Evolutionary conservation across 106 monocot species (phyloP).

Genomic region (Cymbidium sinense): DNA sequence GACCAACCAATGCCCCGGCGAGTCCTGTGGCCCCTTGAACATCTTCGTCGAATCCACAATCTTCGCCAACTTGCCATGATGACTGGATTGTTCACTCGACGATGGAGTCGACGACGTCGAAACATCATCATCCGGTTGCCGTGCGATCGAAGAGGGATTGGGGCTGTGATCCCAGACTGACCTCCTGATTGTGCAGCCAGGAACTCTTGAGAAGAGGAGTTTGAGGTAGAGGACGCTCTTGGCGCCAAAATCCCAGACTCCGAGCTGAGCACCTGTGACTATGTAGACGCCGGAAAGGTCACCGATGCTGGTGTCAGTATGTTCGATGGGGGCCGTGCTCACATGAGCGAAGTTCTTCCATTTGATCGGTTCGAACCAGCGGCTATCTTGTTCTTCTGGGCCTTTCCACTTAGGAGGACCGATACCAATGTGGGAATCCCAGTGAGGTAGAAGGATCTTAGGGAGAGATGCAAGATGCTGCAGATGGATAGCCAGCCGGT

Average conservation of each 20-base stretch:
- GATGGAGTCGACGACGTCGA: slow-evolving; percentile 24
- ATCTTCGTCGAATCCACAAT: slow-evolving; percentile 71
- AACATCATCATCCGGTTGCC: slow-evolving; percentile 18
- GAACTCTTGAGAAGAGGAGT: slow-evolving; percentile 70
- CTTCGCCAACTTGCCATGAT: slow-evolving; percentile 42
- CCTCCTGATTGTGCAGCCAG: slow-evolving; percentile 79
- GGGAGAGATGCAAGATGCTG: slow-evolving; percentile 76
- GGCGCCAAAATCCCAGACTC: slow-evolving; percentile 90
- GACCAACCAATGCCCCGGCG: slow-evolving; percentile 89
- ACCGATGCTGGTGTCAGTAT: slow-evolving; percentile 57
- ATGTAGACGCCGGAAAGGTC: slow-evolving; percentile 81
- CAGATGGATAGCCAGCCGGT: slow-evolving; percentile 65
- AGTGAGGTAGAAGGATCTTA: slow-evolving; percentile 77
- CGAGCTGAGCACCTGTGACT: slow-evolving; percentile 87
- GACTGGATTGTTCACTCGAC: slow-evolving; percentile 20
- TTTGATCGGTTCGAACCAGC: slow-evolving; percentile 95
- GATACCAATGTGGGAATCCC: slow-evolving; percentile 77
- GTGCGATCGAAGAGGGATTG: neutral
- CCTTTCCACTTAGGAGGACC: slow-evolving; percentile 92
- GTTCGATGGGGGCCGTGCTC: slow-evolving; percentile 84
- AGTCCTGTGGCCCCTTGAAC: slow-evolving; percentile 70
- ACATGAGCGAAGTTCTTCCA: slow-evolving; percentile 98
- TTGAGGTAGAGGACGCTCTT: slow-evolving; percentile 84
- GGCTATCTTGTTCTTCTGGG: slow-evolving; percentile 96
- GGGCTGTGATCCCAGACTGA: slow-evolving; percentile 92